Evolutionary conservation across 2,329 filamentous ascomycete species (phyloP), one percentile per base, ranked within the genome.

Genomic region (Arthroderma sp.): DNA sequence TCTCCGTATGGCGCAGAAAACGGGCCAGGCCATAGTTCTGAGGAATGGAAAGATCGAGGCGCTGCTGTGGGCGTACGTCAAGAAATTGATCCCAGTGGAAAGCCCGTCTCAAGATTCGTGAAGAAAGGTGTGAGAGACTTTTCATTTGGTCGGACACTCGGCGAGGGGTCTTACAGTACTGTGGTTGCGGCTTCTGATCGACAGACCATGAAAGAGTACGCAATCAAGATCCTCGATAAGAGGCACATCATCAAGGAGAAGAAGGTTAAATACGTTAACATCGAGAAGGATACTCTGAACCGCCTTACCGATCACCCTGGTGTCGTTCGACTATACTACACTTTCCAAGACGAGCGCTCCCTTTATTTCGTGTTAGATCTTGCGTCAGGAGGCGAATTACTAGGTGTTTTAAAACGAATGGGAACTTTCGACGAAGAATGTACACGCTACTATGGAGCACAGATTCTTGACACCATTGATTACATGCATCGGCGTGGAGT

Each of bases 261-360:
- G 66, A 98, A 98, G 73, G 94, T 98, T 58, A 98, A 98, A 72
- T 98, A 98, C 59, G 91, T 98, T 65, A 98, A 96, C 66, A 98
- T 98, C 56, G 91, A 98, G 66, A 95, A 95, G 68, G 89, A 98
- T 66, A 96, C 91, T 0, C 72, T 98, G 45, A 98, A 98, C 60
- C 81, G 91, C 51, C 71, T 98, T 47, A 96, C 89, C 3, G 89
- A 98, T 51, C 91, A 98, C 58, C 91, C 91, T 5, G 91, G 91
- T 15, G 89, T 98, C 48, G 88, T 98, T 46, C 83, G 91, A 50
- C 73, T 98, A 37, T 98, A 96, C 66, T 98, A 98, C 66, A 98
- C 91, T 1, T 98, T 98, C 59, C 91, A 98, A 63, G 91, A 98
- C 64, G 89, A 96, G 61, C 77, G 83, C 22, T 96, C 88, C 3